These are phyloP conservation scores for Eucalyptus pauciflora DNA, from an alignment of 345 rosid genomes.

Conservation along the genomic window DNA sequence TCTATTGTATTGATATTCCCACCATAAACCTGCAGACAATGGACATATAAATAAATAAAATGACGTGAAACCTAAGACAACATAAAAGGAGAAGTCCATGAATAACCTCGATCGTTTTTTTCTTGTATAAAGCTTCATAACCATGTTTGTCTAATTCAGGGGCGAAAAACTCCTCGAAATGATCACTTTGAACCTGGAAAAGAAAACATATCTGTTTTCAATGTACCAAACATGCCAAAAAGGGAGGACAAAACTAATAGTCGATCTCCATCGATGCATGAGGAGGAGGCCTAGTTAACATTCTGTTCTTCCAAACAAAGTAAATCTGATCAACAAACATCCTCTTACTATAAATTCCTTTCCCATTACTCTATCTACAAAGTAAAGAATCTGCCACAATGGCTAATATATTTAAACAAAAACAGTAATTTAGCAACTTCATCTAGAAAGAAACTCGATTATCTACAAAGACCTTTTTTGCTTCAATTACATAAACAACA, in stretches of 20 bases:
- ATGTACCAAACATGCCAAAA: neutral
- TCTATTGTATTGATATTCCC: constrained; percentile 57
- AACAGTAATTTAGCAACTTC: neutral
- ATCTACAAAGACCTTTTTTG: neutral
- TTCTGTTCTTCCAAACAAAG: neutral
- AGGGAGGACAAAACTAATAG: neutral
- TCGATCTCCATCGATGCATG: neutral
- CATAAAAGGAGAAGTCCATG: neutral
- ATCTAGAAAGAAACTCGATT: neutral
- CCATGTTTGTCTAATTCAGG: constrained; percentile 98
- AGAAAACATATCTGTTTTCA: neutral
- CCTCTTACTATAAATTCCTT: neutral
- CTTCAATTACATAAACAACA: neutral
- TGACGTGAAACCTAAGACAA: neutral
- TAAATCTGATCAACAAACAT: neutral
- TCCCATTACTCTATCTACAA: neutral
- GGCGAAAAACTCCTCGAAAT: constrained; percentile 77
- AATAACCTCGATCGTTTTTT: constrained; percentile 83
- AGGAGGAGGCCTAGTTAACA: neutral
- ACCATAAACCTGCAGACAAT: constrained; percentile 44
- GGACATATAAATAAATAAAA: neutral
- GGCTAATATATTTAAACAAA: neutral
- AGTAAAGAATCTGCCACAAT: neutral
- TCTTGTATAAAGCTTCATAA: constrained; percentile 79
- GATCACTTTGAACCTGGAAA: constrained; percentile 89